Evolutionary conservation across 768 basidiomycete species (phyloP), one percentile per base, ranked within the genome.

Genomic region (Nidula microcarpa): DNA sequence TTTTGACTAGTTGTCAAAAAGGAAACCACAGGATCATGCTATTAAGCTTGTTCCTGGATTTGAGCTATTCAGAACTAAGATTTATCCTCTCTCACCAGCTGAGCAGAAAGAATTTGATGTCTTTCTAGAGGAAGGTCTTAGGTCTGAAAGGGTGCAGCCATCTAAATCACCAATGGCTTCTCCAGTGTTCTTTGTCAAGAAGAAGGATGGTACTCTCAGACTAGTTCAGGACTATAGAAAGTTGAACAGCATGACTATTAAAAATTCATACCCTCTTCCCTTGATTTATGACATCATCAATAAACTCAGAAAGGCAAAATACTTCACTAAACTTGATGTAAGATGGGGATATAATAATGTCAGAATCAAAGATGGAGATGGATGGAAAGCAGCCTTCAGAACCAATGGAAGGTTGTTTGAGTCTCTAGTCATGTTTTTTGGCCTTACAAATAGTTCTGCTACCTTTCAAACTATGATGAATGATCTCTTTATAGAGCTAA

Each of bases 351-450:
- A 68, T 56, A 71, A 78, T 56, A 71, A 74, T 10, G 58, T 80
- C n/a, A 58, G 71, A 2, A 70, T 80, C 18, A 66, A 65, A 10
- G 63, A 71, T 43, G 76, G 75, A 3, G 67, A 79, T 53, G 62
- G 76, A 56, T 72, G 68, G 69, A 79, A 79, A 57, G 74, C 71
- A 0, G 70, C 73, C 0, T 79, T 80, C 59, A 55, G 44, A 3
- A 70, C 64, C 0, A 57, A 64, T 7, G 57, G 58, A 33, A 70
- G 74, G 0, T 55, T 66, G 1, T 75, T 66, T 44, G 65, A 78
- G 60, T 68, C 62, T 4, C 53, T 63, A 6, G 73, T 78, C 8
- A 76, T 77, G 73, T 72, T 67, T 37, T 72, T 69, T 41, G 70
- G 72, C 0, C 48, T 70, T 5, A 62, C 58, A 41, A 74, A 77